These are phyloP conservation scores for Quercus lobata DNA, from an alignment of 331 rosid species.

Conservation along the genomic window DNA sequence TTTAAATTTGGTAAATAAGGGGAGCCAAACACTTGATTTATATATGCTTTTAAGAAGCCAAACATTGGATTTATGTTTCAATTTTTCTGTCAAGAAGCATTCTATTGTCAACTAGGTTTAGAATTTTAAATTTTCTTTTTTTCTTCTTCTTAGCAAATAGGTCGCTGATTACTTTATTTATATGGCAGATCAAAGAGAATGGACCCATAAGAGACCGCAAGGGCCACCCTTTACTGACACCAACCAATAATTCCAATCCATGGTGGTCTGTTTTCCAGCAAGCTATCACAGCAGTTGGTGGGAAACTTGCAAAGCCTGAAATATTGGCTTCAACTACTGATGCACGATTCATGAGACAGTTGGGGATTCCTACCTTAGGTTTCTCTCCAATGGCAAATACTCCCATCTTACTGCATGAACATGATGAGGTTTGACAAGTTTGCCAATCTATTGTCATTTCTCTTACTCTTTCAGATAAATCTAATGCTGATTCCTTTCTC, in stretches of 20 bases:
- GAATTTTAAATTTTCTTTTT: neutral
- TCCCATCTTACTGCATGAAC: slow-evolving; percentile 88
- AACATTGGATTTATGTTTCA: neutral
- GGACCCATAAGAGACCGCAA: slow-evolving; percentile 65
- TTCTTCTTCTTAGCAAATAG: slow-evolving; percentile 10
- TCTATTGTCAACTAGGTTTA: slow-evolving; percentile 4
- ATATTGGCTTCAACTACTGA: slow-evolving; percentile 81
- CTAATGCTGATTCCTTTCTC: neutral
- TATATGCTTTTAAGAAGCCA: no score
- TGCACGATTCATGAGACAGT: slow-evolving; percentile 62
- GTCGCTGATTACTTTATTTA: neutral
- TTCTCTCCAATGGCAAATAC: slow-evolving; percentile 90
- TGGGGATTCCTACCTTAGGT: slow-evolving; percentile 78
- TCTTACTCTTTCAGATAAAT: neutral
- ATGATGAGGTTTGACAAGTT: slow-evolving; percentile 62
- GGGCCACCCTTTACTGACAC: slow-evolving; percentile 69
- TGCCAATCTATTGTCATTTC: slow-evolving; percentile 1
- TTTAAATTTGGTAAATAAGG: neutral
- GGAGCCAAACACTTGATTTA: no score
- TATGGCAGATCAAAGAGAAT: slow-evolving; percentile 50
- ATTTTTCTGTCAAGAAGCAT: slow-evolving; percentile 7
- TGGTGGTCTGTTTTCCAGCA: slow-evolving; percentile 86
- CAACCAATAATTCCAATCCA: slow-evolving; percentile 68
- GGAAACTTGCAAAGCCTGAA: slow-evolving; percentile 78
- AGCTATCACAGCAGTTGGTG: slow-evolving; percentile 67